These are phyloP conservation scores for Saccharum officinarum DNA, from an alignment of 176 grass and related monocot species.

Conservation along the genomic window DNA sequence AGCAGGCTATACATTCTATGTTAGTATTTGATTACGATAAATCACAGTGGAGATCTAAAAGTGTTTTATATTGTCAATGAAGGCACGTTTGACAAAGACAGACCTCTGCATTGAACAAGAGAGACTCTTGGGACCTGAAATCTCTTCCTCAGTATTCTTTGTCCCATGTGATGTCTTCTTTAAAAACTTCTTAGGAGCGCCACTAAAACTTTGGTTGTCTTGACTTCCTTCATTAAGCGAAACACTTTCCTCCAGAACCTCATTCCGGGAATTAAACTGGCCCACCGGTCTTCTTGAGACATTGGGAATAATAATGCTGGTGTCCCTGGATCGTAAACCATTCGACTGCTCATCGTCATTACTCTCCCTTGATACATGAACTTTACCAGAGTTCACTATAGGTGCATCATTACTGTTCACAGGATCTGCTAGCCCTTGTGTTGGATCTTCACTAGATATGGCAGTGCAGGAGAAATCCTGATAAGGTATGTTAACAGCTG, in stretches of 20 bases:
- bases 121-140: conserved; percentile 41
- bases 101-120: conserved; percentile 50
- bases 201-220: conserved; percentile 40
- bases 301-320: conserved; percentile 51
- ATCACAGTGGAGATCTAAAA: conserved; percentile 1
- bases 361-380: conserved; percentile 42
- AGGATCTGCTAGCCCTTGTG: conserved; percentile 30
- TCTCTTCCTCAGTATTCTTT: conserved; percentile 39
- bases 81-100: conserved; percentile 21
- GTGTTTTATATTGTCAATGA: conserved; percentile 13
- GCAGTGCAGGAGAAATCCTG: conserved; percentile 35
- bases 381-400: conserved; percentile 29
- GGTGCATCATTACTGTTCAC: conserved; percentile 31
- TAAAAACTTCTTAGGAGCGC: conserved; percentile 30
- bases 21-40: conserved; percentile 22
- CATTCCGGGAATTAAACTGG: conserved; percentile 39
- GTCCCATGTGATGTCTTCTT: conserved; percentile 32
- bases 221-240: conserved; percentile 47
- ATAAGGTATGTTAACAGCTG: conserved; percentile 32
- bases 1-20: background rate
- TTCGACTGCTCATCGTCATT: conserved; percentile 34
- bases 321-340: conserved; percentile 62
- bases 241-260: conserved; percentile 39
- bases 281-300: conserved; percentile 34
- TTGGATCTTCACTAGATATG: conserved; percentile 48